These are phyloP conservation scores for Solanum piurae DNA, from an alignment of 257 asterid species.

Conservation along the genomic window DNA sequence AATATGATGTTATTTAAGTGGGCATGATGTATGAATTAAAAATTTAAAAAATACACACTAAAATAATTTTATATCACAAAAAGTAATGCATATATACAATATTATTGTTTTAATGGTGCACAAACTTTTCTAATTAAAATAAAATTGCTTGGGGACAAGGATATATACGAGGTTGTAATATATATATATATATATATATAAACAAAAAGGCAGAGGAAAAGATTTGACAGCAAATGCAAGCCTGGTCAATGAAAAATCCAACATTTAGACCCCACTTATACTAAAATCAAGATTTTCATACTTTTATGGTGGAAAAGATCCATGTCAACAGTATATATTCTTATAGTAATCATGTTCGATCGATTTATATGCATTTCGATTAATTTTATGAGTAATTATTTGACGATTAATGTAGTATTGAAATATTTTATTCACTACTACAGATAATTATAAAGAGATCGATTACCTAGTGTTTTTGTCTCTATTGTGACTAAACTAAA, in stretches of 20 bases:
- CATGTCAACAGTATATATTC: neutral
- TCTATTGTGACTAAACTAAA: neutral
- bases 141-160: neutral
- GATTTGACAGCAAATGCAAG: conserved; percentile 11
- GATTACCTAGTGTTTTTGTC: neutral
- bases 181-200: too few species aligned
- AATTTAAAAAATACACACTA: neutral
- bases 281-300: neutral
- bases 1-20: neutral
- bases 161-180: neutral
- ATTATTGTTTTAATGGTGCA: too few species aligned
- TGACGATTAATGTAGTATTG: rapidly evolving
- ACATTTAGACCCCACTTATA: conserved; percentile 8
- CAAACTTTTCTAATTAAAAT: neutral
- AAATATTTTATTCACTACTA: neutral
- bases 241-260: conserved; percentile 5
- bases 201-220: neutral
- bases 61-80: neutral
- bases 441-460: neutral
- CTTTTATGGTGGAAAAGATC: neutral
- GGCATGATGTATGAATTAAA: neutral
- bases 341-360: neutral
- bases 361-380: neutral
- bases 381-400: neutral
- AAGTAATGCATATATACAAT: neutral